phyloP scores from a whole-genome alignment of 2,329 filamentous ascomycete species.

The Alternaria gansuensis region DNA sequence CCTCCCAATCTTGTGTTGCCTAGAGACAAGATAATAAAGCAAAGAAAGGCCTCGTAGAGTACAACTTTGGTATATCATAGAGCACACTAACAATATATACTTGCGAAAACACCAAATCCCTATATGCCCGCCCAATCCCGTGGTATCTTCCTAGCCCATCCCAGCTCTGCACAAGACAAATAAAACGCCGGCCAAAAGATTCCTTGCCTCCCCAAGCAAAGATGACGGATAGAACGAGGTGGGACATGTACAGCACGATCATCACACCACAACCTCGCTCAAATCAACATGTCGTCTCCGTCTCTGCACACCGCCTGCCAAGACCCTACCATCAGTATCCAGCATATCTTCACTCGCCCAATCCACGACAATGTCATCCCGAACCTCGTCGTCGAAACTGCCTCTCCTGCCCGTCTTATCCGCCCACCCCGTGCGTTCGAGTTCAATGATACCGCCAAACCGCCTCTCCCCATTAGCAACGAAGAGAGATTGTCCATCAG shows the following conservation, averaged over 20 bases:
- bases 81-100: background rate
- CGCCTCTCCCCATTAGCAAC: conserved; percentile 71
- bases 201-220: background rate
- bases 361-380: conserved; percentile 30
- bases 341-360: conserved; percentile 39
- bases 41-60: background rate
- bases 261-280: conserved; percentile 40
- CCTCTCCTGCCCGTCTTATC: conserved; percentile 23
- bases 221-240: background rate
- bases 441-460: conserved; percentile 72
- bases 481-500: conserved; percentile 73
- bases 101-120: background rate
- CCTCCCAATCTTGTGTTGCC: too few relatives aligned
- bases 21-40: too few relatives aligned
- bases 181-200: conserved; percentile 1
- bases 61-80: background rate
- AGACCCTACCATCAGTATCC: conserved; percentile 20
- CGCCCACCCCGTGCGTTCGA: conserved; percentile 60
- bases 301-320: conserved; percentile 29
- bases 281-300: conserved; percentile 39
- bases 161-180: background rate
- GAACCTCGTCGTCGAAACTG: conserved; percentile 8
- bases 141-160: conserved; percentile 22
- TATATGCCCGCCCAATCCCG: conserved; percentile 11
- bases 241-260: conserved; percentile 41